Evolutionary conservation across 2,329 filamentous ascomycete species (phyloP), one percentile per base, ranked within the genome.

Genomic region (Penicillium italicum): DNA sequence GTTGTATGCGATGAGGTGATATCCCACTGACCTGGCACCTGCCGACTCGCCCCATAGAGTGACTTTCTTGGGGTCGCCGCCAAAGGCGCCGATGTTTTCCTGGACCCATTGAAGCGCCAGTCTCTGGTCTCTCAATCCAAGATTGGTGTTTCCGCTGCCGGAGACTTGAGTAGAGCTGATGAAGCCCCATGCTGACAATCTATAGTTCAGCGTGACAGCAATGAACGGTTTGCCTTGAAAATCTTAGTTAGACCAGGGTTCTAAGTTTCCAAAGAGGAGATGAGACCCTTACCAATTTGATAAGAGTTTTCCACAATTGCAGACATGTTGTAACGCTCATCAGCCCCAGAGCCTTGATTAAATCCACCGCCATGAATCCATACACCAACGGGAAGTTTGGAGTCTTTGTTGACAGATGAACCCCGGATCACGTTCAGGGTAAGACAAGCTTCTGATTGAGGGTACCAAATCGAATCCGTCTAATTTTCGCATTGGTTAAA

Each of bases 351-450:
- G 1, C 84, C 84, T 31, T 76, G 72, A 49, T 74, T 78, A 5
- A 83, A 76, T 2, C 80, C 82, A 31, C 82, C 83, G 12, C 82
- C 77, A 60, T 85, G 82, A 26, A 88, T 82, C 84, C 85, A 88
- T 1, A 85, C 76, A 11, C 76, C 77, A 7, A 86, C 80, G 0
- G 84, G 84, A 2, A 87, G 74, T 11, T 70, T 75, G 2, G 69
- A 67, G 8, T 65, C 62, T 31, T 69, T 58, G 9, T 73, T 66
- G 5, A 77, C 72, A 24, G 64, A 62, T 56, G 71, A 65, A 6
- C 79, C 78, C 4, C 84, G 78, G 26, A 87, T 73, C 8, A 88
- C 77, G 61, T 86, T 87, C 57, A 87, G 71, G 42, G 82, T 84
- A 4, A 87, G 74, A 58, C 85, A 87, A 62, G 86, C 81, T 62